Percentiles rank a stretch among this genome's conserved stretches.
Conservation (phyloP, 441 rosid genomes). For the Brassica balearica region DNA sequence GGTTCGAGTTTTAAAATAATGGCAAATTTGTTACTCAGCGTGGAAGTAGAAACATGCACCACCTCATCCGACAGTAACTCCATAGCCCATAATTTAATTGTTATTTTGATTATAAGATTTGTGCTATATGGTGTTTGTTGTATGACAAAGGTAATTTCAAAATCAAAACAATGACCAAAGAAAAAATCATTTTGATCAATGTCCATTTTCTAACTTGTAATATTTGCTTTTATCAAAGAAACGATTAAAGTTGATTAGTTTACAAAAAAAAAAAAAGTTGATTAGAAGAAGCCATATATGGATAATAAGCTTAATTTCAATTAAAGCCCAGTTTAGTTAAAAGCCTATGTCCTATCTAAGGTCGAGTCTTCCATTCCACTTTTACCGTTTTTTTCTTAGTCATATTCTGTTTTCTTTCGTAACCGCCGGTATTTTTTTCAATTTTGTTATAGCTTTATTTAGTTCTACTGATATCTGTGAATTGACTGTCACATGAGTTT, state of each 20-base stretch:
- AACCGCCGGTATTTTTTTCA: not conserved
- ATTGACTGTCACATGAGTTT: not conserved
- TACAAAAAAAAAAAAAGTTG: not conserved
- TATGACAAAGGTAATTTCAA: not conserved
- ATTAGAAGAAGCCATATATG: not conserved
- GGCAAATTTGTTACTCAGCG: not conserved
- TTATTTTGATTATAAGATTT: not conserved
- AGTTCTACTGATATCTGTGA: not conserved
- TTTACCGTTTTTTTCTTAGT: not conserved
- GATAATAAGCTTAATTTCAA: not conserved
- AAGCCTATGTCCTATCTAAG: not conserved
- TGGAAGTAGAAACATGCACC: not conserved
- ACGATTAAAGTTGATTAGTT: too few species aligned
- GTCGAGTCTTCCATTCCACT: not conserved
- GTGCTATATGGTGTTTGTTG: not conserved
- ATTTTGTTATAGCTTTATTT: not conserved
- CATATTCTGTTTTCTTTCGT: not conserved
- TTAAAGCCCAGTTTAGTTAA: not conserved
- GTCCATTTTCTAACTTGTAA: not conserved
- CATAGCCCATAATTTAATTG: not conserved
- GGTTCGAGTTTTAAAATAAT: not conserved
- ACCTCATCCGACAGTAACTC: not conserved
- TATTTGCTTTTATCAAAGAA: not conserved
- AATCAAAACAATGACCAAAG: not conserved
- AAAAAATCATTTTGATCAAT: not conserved